Conservation (phyloP, 192 early-diverging fungal genomes). For the Linnemannia hyalina region DNA sequence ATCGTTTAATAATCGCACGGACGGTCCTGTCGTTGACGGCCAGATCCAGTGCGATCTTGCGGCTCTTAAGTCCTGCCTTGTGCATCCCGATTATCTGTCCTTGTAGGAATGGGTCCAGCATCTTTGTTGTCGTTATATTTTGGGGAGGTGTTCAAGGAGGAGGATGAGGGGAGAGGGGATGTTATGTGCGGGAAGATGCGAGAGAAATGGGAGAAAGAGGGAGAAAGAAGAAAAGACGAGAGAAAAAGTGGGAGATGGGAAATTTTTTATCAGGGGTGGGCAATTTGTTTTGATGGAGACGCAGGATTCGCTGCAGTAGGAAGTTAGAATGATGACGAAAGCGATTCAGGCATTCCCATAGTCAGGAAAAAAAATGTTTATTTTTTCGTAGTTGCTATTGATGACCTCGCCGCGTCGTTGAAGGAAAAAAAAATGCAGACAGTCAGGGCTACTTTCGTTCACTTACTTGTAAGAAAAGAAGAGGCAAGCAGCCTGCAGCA, state of each 20-base stretch:
- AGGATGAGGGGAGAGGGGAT: background rate
- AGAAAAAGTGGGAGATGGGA: background rate
- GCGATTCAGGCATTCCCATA: background rate
- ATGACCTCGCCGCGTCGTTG: too few relatives aligned
- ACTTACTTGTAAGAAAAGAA: too few relatives aligned
- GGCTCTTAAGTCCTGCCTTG: background rate
- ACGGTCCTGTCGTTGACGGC: background rate
- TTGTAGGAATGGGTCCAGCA: background rate
- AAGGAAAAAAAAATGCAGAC: too few relatives aligned
- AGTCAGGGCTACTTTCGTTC: too few relatives aligned
- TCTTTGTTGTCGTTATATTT: background rate
- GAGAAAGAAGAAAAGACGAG: background rate
- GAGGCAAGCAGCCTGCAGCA: too few relatives aligned
- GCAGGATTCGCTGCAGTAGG: background rate
- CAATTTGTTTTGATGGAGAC: background rate
- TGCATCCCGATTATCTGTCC: slow-evolving; percentile 7
- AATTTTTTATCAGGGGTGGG: slow-evolving; percentile 4
- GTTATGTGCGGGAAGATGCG: too few relatives aligned
- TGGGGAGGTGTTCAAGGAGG: background rate
- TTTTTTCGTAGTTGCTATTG: too few relatives aligned
- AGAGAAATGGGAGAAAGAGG: background rate
- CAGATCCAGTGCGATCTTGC: background rate
- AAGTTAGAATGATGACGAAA: background rate
- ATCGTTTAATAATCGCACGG: background rate
- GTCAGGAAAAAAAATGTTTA: background rate